Conservation (phyloP, 2,329 filamentous ascomycete genomes). For the Aspergillus neotritici region DNA sequence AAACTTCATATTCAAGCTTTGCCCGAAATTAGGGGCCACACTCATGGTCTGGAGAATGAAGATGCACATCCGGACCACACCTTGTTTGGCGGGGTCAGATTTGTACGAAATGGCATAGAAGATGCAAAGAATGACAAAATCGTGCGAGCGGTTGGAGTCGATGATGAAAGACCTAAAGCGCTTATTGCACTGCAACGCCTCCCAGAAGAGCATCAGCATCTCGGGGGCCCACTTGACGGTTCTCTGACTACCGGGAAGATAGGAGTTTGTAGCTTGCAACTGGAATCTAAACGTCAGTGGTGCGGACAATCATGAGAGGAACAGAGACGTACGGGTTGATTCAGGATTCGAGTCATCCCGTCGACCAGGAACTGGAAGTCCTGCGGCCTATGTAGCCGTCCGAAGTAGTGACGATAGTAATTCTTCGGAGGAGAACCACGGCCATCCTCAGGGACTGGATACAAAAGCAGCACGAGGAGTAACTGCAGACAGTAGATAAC, state of each 20-base stretch:
- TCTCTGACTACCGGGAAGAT: slow-evolving; percentile 77
- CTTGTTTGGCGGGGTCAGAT: slow-evolving; percentile 79
- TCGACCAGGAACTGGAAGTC: slow-evolving; percentile 98
- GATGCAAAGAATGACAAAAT: slow-evolving; percentile 82
- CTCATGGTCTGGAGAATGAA: slow-evolving; percentile 93
- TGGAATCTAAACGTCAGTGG: slow-evolving; percentile 17
- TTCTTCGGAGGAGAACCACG: slow-evolving; percentile 69
- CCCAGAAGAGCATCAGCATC: slow-evolving; percentile 97
- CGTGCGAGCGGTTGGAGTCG: slow-evolving; percentile 86
- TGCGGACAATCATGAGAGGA: slow-evolving; percentile 8
- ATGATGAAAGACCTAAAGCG: slow-evolving; percentile 94
- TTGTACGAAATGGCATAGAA: slow-evolving; percentile 93
- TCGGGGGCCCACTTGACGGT: slow-evolving; percentile 84
- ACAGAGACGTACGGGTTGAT: slow-evolving; percentile 60
- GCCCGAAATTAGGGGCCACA: slow-evolving; percentile 83
- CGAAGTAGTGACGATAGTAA: slow-evolving; percentile 86
- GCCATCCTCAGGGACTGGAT: slow-evolving; percentile 75
- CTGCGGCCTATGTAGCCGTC: slow-evolving; percentile 82
- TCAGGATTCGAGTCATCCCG: slow-evolving; percentile 85
- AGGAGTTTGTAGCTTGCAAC: slow-evolving; percentile 81
- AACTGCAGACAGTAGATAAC: slow-evolving; percentile 90
- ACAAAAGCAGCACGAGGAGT: slow-evolving; percentile 76
- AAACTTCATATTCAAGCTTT: slow-evolving; percentile 83
- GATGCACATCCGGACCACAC: slow-evolving; percentile 93
- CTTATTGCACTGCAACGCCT: slow-evolving; percentile 95